Conservation (phyloP, 345 rosid genomes). For the Eutrema yunnanense region DNA sequence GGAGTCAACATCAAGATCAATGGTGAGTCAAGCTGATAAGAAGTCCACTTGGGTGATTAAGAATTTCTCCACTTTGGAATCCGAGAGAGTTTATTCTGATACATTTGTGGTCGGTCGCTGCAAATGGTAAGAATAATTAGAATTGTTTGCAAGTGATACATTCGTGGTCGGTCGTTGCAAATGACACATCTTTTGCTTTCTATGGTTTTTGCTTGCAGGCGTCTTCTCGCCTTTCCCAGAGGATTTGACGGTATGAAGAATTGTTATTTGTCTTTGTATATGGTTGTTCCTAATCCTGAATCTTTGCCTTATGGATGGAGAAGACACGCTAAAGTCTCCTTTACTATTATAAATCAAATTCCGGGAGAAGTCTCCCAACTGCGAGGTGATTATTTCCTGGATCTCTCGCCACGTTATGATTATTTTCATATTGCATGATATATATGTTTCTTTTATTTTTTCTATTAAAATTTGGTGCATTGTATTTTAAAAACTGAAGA, state of each 20-base stretch:
- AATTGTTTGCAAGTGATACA: too few relatives aligned
- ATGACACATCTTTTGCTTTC: neutral
- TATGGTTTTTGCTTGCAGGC: conserved; percentile 31
- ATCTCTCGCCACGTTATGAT: too few relatives aligned
- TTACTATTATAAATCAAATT: conserved; percentile 47
- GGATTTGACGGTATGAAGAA: conserved; percentile 44
- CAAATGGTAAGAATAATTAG: neutral
- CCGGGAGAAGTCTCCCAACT: too few relatives aligned
- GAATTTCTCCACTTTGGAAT: neutral
- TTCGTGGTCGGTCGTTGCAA: neutral
- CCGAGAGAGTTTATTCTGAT: neutral
- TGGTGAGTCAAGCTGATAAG: neutral
- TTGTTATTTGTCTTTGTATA: conserved; percentile 50
- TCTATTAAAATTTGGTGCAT: too few relatives aligned
- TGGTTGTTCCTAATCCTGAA: conserved; percentile 56
- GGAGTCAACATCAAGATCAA: neutral
- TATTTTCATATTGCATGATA: too few relatives aligned
- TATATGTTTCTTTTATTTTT: too few relatives aligned
- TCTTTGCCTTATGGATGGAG: conserved; percentile 68
- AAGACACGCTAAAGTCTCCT: conserved; percentile 52
- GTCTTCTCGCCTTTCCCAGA: conserved; percentile 55
- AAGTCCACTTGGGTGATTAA: neutral
- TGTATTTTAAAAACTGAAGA: too few relatives aligned
- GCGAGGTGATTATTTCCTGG: too few relatives aligned
- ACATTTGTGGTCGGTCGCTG: neutral